These are phyloP conservation scores for Mycena epipterygia DNA, from an alignment of 768 basidiomycete genomes.

Conservation along the genomic window DNA sequence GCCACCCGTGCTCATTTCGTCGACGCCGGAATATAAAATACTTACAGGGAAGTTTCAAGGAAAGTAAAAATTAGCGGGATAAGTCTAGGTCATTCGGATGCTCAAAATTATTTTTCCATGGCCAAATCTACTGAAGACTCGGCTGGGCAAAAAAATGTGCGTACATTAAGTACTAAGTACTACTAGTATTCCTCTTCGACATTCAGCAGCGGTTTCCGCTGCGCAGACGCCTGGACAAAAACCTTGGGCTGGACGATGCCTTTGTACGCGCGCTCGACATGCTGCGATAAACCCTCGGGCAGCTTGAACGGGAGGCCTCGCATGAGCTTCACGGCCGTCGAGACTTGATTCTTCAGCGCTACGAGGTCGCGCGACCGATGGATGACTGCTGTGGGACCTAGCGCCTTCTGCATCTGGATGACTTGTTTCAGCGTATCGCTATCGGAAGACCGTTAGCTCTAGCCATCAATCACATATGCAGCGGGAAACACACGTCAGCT, in stretches of 20 bases:
- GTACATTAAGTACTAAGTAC: too few relatives aligned
- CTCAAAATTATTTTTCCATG: too few relatives aligned
- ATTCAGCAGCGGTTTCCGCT: constrained; percentile 23
- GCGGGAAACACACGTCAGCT: constrained; percentile 48
- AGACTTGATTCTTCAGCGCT: constrained; percentile 43
- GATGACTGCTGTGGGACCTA: constrained; percentile 47
- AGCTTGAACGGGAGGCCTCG: constrained; percentile 37
- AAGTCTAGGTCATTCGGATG: too few relatives aligned
- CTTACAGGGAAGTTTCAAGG: too few relatives aligned
- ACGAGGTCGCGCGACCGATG: constrained; percentile 43
- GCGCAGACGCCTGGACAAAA: constrained; percentile 26
- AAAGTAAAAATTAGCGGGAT: too few relatives aligned
- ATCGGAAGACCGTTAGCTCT: neutral
- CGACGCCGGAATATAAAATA: too few relatives aligned
- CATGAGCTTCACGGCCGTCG: constrained; percentile 45
- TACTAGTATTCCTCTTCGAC: constrained; percentile 20
- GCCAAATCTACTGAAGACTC: too few relatives aligned
- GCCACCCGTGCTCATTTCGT: too few relatives aligned
- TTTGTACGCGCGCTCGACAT: constrained; percentile 48
- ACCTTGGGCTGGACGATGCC: constrained; percentile 45
- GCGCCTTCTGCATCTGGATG: constrained; percentile 43
- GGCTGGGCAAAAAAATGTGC: too few relatives aligned
- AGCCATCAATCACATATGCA: neutral
- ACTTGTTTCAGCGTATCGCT: constrained; percentile 46
- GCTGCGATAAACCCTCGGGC: constrained; percentile 36